Conservation (phyloP, 2,329 filamentous ascomycete species). For the Trichophyton verrucosum region DNA sequence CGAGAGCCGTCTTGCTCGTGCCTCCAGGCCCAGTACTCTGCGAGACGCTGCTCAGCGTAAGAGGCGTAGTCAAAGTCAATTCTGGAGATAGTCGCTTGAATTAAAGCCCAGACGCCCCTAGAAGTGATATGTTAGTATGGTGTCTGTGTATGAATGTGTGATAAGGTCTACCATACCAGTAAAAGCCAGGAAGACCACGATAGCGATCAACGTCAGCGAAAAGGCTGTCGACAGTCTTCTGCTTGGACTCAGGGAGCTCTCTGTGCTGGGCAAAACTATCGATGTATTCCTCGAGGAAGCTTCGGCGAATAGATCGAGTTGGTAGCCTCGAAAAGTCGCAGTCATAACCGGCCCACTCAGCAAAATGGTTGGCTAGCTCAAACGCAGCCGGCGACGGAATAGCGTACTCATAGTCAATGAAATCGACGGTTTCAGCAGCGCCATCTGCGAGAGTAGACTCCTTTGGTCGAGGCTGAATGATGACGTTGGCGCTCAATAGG, state of each 20-base stretch:
- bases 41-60: slow-evolving; percentile 74
- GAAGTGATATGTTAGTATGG: not conserved
- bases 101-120: slow-evolving; percentile 91
- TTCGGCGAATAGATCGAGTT: slow-evolving; percentile 59
- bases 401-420: slow-evolving; percentile 98
- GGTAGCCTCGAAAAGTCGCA: slow-evolving; percentile 81
- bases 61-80: slow-evolving; percentile 95
- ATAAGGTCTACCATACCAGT: slow-evolving; percentile 37
- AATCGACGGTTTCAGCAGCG: slow-evolving; percentile 46
- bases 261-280: slow-evolving; percentile 52
- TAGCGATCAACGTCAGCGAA: slow-evolving; percentile 74
- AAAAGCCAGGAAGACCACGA: slow-evolving; percentile 80
- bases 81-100: slow-evolving; percentile 84
- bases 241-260: slow-evolving; percentile 34
- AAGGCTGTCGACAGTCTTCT: slow-evolving; percentile 55
- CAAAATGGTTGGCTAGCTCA: slow-evolving; percentile 95
- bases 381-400: slow-evolving; percentile 90
- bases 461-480: slow-evolving; percentile 47
- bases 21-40: slow-evolving; percentile 91
- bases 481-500: slow-evolving; percentile 90
- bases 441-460: slow-evolving; percentile 21
- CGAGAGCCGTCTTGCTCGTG: slow-evolving; percentile 56
- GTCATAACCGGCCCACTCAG: slow-evolving; percentile 94
- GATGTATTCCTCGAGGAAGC: slow-evolving; percentile 77
- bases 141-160: not conserved